A percentile compares a stretch with the other conserved stretches of the same genome.
Conservation (phyloP, 2,329 filamentous ascomycete genomes). For the Fusarium protoensiforme region DNA sequence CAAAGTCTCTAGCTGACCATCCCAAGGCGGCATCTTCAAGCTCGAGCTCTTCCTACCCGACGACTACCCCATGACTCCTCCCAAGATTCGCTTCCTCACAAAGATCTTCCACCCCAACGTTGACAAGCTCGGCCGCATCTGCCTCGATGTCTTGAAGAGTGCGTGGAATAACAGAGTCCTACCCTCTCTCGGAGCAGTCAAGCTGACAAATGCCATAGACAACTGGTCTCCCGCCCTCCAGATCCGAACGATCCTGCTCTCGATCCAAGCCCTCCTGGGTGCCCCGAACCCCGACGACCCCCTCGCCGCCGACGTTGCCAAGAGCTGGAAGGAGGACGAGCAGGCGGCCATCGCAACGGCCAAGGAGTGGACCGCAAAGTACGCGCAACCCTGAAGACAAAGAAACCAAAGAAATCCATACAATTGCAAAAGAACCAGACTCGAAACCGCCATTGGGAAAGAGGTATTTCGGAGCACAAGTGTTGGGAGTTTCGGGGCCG, state of each 20-base stretch:
- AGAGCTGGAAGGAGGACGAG: constrained; percentile 98
- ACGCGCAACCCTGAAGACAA: constrained; percentile 67
- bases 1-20: constrained; percentile 9
- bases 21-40: constrained; percentile 84
- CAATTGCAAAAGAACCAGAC: constrained; percentile 19
- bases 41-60: constrained; percentile 97
- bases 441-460: constrained; percentile 6
- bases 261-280: constrained; percentile 95
- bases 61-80: constrained; percentile 99
- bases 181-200: background rate
- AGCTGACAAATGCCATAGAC: constrained; percentile 63
- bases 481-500: constrained; percentile 33
- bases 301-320: constrained; percentile 96
- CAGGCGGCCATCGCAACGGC: constrained; percentile 91
- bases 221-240: constrained; percentile 99
- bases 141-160: constrained; percentile 98
- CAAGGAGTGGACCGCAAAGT: constrained; percentile 88
- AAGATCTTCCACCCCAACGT: constrained; percentile 99
- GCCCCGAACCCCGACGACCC: constrained; percentile 98
- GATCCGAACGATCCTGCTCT: constrained; percentile 98
- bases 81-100: constrained; percentile 97
- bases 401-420: constrained; percentile 13
- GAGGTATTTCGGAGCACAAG: constrained; percentile 15
- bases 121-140: constrained; percentile 96
- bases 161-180: constrained; percentile 44